These are phyloP conservation scores for Talaromyces pinophilus DNA, from an alignment of 2,329 filamentous ascomycete species.

Conservation along the genomic window DNA sequence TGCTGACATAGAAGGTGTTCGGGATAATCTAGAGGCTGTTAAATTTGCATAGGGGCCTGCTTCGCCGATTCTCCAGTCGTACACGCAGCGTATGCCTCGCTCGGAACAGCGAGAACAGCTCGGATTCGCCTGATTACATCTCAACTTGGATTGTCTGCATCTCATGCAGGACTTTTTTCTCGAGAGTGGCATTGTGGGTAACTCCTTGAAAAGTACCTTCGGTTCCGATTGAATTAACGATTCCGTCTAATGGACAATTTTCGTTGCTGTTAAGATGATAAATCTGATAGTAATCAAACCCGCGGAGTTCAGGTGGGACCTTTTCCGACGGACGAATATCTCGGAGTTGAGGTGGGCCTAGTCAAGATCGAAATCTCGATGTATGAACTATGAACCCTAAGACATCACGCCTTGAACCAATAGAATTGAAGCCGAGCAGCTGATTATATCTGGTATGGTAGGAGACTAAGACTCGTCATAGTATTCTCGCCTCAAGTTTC, in stretches of 20 bases:
- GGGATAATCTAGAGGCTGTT: not conserved
- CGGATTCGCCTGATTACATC: conserved; percentile 18
- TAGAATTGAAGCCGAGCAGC: too few relatives aligned
- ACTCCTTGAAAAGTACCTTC: not conserved
- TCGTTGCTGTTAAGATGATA: not conserved
- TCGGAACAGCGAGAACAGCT: conserved; percentile 22
- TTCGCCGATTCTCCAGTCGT: conserved; percentile 10
- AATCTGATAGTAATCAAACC: not conserved
- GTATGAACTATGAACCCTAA: not conserved
- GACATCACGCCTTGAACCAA: not conserved
- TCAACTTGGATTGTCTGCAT: conserved; percentile 22
- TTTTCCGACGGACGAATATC: not conserved
- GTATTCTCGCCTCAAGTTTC: not conserved
- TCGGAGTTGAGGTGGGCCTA: conserved; percentile 20
- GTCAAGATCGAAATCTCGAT: not conserved
- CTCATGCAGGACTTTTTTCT: conserved; percentile 21
- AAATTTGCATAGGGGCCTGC: not conserved
- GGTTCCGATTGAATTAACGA: too few relatives aligned
- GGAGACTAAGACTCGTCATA: not conserved
- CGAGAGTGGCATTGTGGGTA: conserved; percentile 16
- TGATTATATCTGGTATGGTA: not conserved
- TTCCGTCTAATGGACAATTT: not conserved
- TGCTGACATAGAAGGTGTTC: not conserved
- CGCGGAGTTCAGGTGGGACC: conserved; percentile 17
- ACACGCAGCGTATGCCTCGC: conserved; percentile 18